phyloP scores from a whole-genome alignment of 2,329 filamentous ascomycete genomes.

The Teratosphaeria destructans region DNA sequence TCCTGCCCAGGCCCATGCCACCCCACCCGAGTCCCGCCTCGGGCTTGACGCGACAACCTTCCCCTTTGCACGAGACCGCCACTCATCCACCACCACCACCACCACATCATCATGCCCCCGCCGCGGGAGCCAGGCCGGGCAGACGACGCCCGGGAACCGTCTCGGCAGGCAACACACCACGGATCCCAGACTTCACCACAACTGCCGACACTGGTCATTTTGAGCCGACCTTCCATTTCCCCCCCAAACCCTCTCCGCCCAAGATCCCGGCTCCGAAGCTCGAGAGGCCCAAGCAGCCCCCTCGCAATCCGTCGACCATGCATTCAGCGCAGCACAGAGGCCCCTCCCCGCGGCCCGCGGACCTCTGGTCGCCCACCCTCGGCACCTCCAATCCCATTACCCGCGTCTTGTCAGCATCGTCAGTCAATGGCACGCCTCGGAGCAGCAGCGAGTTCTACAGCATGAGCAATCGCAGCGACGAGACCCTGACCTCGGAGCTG shows the following conservation, averaged over 20 bases:
- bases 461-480: slow-evolving; percentile 85
- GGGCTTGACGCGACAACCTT: slow-evolving; percentile 25
- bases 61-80: slow-evolving; percentile 31
- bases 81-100: slow-evolving; percentile 28
- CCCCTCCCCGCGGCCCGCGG: slow-evolving; percentile 24
- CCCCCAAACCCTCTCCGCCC: slow-evolving; percentile 9
- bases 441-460: slow-evolving; percentile 95
- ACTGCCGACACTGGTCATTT: slow-evolving; percentile 6
- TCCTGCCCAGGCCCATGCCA: slow-evolving; percentile 38
- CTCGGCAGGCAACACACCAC: slow-evolving; percentile 22
- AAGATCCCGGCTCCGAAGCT: slow-evolving; percentile 19
- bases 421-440: slow-evolving; percentile 66
- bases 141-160: slow-evolving; percentile 19
- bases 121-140: slow-evolving; percentile 12
- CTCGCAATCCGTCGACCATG: slow-evolving; percentile 20
- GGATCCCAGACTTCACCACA: slow-evolving; percentile 9
- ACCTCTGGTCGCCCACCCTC: slow-evolving; percentile 27
- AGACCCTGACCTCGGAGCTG: slow-evolving; percentile 76
- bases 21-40: not conserved
- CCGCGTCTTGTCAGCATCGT: slow-evolving; percentile 66
- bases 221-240: slow-evolving; percentile 21
- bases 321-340: slow-evolving; percentile 25
- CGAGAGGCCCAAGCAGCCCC: slow-evolving; percentile 20
- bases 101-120: slow-evolving; percentile 5
- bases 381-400: slow-evolving; percentile 50